These are phyloP conservation scores for Suhomyces ambrosiae DNA, from an alignment of 1,139 yeast species.

Conservation along the genomic window DNA sequence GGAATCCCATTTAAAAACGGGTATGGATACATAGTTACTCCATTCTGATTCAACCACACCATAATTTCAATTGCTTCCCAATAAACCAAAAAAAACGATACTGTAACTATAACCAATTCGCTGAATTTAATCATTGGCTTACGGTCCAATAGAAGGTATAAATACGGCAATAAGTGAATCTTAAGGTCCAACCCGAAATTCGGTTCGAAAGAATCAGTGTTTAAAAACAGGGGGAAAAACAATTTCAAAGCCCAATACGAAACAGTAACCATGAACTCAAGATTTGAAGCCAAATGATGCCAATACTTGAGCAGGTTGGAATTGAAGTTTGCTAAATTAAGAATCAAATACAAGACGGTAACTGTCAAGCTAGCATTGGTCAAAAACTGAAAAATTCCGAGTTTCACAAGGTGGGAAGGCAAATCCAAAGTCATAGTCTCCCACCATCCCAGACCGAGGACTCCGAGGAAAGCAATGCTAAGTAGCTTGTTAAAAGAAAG, in stretches of 20 bases:
- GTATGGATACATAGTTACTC: slow-evolving; percentile 22
- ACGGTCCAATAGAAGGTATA: slow-evolving; percentile 13
- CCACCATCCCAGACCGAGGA: slow-evolving; percentile 16
- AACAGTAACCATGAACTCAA: slow-evolving; percentile 27
- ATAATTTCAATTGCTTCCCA: slow-evolving; percentile 13
- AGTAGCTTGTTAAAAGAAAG: too few species aligned
- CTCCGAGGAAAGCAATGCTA: slow-evolving; percentile 4
- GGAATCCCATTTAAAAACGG: slow-evolving; percentile 21
- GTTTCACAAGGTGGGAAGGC: slow-evolving; percentile 20
- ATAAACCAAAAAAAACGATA: slow-evolving; percentile 7
- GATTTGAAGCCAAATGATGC: slow-evolving; percentile 19
- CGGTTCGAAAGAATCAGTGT: slow-evolving; percentile 23
- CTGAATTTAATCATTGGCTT: slow-evolving; percentile 8
- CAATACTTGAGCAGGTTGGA: slow-evolving; percentile 5
- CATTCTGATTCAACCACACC: slow-evolving; percentile 11
- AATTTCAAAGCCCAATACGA: slow-evolving; percentile 26
- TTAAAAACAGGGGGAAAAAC: slow-evolving; percentile 23
- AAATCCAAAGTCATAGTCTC: slow-evolving; percentile 18
- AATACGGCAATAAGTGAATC: slow-evolving; percentile 29
- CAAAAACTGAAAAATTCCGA: slow-evolving; percentile 26
- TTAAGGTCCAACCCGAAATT: slow-evolving; percentile 22
- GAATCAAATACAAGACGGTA: slow-evolving; percentile 15
- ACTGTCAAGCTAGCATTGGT: slow-evolving; percentile 22
- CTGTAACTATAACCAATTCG: slow-evolving; percentile 6
- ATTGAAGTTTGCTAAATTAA: slow-evolving; percentile 9